These are phyloP conservation scores for Colletotrichum lindemuthianum DNA, from an alignment of 2,329 filamentous ascomycete genomes.

Conservation along the genomic window DNA sequence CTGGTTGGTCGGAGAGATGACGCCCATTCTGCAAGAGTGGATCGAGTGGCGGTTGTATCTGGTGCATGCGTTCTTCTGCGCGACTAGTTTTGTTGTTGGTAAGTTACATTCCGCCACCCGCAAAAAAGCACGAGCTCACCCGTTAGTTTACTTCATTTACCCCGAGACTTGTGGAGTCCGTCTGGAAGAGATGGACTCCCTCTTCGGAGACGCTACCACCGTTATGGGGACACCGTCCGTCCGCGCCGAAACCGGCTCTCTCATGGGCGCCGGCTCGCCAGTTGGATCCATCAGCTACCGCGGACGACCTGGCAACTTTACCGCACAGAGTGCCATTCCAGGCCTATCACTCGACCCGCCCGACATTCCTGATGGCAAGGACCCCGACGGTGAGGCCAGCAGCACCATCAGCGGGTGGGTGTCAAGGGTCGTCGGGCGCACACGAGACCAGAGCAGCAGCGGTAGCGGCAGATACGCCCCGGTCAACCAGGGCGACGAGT, in stretches of 20 bases:
- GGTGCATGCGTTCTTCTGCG: slow-evolving; percentile 96
- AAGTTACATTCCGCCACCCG: slow-evolving; percentile 54
- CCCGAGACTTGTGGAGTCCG: slow-evolving; percentile 96
- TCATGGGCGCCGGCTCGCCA: slow-evolving; percentile 82
- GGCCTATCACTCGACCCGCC: slow-evolving; percentile 85
- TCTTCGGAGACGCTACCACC: slow-evolving; percentile 94
- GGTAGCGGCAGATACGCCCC: slow-evolving; percentile 51
- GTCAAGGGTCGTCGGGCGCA: slow-evolving; percentile 52
- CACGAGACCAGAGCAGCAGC: slow-evolving; percentile 49
- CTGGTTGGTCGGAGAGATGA: slow-evolving; percentile 96
- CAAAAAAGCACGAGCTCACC: slow-evolving; percentile 36
- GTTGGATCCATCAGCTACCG: slow-evolving; percentile 80
- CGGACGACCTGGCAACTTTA: slow-evolving; percentile 58
- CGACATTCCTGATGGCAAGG: slow-evolving; percentile 62
- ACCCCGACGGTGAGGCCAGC: slow-evolving; percentile 51
- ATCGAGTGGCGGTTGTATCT: slow-evolving; percentile 96
- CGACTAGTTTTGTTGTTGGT: slow-evolving; percentile 95
- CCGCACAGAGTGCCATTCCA: slow-evolving; percentile 76
- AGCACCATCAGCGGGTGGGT: slow-evolving; percentile 61
- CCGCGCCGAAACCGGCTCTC: slow-evolving; percentile 79
- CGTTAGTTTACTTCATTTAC: slow-evolving; percentile 92
- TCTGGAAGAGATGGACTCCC: slow-evolving; percentile 93
- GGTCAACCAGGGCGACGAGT: slow-evolving; percentile 53
- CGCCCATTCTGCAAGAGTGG: slow-evolving; percentile 88
- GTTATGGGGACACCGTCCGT: slow-evolving; percentile 80